These are phyloP conservation scores for Wickerhamiella qilinensis DNA, from an alignment of 805 yeast genomes.

Conservation along the genomic window DNA sequence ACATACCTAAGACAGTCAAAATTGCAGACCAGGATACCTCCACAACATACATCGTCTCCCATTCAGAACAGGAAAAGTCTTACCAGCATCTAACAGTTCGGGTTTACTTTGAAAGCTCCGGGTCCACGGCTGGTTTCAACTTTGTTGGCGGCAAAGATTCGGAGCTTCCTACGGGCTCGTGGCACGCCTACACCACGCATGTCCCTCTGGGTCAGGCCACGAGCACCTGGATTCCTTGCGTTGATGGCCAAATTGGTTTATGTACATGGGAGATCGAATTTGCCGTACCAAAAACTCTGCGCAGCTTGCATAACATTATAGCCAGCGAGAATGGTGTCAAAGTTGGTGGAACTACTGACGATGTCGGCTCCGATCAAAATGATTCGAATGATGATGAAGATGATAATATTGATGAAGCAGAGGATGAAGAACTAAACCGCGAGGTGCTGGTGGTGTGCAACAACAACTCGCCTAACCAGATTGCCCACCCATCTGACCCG, in stretches of 20 bases:
- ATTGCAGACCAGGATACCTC: conserved; percentile 39
- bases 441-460: conserved; percentile 28
- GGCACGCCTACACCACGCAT: conserved; percentile 83
- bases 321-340: conserved; percentile 16
- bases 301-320: conserved; percentile 31
- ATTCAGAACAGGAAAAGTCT: conserved; percentile 10
- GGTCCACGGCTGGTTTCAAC: conserved; percentile 57
- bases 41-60: conserved; percentile 21
- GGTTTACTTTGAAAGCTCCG: conserved; percentile 47
- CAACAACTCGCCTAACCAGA: conserved; percentile 32
- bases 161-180: conserved; percentile 26
- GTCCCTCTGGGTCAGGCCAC: conserved; percentile 65
- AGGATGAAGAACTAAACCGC: conserved; percentile 17
- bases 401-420: conserved; percentile 11
- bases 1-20: conserved; percentile 50
- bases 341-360: background rate
- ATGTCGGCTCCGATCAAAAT: conserved; percentile 4
- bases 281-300: conserved; percentile 65
- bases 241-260: conserved; percentile 75
- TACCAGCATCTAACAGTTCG: conserved; percentile 62
- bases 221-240: conserved; percentile 96
- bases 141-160: conserved; percentile 51
- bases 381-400: conserved; percentile 10
- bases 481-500: conserved; percentile 59
- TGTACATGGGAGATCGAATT: conserved; percentile 86